A percentile compares a stretch with the other conserved stretches of the same genome.
Conservation (phyloP, 805 yeast genomes). For the Metschnikowia proteae region DNA sequence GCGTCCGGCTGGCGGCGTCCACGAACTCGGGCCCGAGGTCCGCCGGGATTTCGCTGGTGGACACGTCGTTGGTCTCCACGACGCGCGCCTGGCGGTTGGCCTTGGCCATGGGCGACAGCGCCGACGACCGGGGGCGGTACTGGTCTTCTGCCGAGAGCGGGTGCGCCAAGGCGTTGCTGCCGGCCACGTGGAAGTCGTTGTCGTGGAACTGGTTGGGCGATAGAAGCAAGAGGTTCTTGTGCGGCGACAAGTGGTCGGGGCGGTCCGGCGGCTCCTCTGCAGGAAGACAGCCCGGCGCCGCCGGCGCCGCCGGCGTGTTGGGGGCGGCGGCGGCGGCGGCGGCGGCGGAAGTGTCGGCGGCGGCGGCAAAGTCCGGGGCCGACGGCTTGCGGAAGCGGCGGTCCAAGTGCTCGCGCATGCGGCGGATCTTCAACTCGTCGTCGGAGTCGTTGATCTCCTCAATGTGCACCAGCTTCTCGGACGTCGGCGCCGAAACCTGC, state of each 20-base stretch:
- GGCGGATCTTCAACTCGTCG: conserved; percentile 27
- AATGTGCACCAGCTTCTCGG: conserved; percentile 21
- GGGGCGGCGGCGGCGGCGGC: conserved; percentile 9
- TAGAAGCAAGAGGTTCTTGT: conserved; percentile 33
- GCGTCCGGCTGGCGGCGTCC: neutral
- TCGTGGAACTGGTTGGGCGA: conserved; percentile 40
- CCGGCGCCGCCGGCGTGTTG: too few relatives aligned
- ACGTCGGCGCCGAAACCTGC: neutral
- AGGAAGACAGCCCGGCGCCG: too few relatives aligned
- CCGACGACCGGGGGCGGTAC: conserved; percentile 24
- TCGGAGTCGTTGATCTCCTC: conserved; percentile 42
- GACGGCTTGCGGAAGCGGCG: conserved; percentile 12
- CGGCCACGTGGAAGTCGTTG: conserved; percentile 28
- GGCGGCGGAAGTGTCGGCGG: conserved; percentile 15
- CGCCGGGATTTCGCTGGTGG: conserved; percentile 5
- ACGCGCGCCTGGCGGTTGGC: conserved; percentile 45
- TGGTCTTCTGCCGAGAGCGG: conserved; percentile 18
- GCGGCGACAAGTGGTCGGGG: conserved; percentile 11
- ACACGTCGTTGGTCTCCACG: conserved; percentile 33
- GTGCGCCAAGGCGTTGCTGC: conserved; percentile 1
- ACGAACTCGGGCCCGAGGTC: neutral
- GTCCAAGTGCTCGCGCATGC: conserved; percentile 14
- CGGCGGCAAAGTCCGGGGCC: conserved; percentile 16
- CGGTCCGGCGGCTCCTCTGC: neutral
- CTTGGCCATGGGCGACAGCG: conserved; percentile 40